Conservation (phyloP, 2,329 filamentous ascomycete genomes). For the Fusarium pseudonygamai region DNA sequence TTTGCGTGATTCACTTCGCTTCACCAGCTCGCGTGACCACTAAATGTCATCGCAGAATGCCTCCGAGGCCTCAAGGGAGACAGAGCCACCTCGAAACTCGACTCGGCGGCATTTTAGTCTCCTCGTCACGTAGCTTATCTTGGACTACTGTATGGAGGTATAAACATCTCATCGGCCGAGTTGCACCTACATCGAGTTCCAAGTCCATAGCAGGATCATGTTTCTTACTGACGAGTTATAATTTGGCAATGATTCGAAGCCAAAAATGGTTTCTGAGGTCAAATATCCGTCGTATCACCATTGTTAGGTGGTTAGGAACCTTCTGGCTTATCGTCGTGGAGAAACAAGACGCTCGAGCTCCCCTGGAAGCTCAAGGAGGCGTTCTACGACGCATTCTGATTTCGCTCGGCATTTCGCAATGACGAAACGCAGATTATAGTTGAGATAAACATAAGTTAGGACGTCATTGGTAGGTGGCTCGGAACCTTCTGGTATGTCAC, state of each 20-base stretch:
- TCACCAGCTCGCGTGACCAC: neutral
- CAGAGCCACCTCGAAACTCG: accelerated
- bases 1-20: neutral
- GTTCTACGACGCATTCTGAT: too few relatives aligned
- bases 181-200: neutral
- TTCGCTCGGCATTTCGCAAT: too few relatives aligned
- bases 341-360: neutral
- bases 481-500: too few relatives aligned
- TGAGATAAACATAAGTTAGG: too few relatives aligned
- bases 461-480: too few relatives aligned
- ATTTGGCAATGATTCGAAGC: accelerated
- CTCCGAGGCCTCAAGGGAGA: neutral
- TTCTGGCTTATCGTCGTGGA: accelerated
- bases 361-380: accelerated
- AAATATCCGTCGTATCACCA: accelerated
- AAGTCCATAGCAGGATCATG: accelerated
- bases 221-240: neutral
- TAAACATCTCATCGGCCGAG: neutral
- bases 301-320: accelerated
- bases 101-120: accelerated
- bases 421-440: too few relatives aligned
- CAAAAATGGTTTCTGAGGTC: accelerated
- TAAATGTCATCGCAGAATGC: neutral
- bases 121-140: accelerated
- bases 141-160: neutral